Evolutionary conservation across 208 protist species (phyloP), one percentile per base, ranked within the genome.

Genomic region (Acanthamoeba pearcei): DNA sequence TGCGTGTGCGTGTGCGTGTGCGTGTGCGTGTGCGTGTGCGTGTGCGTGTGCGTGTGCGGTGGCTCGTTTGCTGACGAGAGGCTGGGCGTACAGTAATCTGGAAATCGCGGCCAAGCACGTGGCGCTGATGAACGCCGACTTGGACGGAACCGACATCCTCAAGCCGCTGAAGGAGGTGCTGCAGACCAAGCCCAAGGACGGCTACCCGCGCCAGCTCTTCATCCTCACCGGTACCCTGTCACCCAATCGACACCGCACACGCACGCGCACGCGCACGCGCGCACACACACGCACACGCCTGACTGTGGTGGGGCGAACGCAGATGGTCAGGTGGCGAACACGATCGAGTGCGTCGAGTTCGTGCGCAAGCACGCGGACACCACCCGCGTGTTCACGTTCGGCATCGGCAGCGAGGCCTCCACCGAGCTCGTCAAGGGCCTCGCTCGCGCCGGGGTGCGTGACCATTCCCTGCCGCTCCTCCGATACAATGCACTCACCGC

Each of bases 321-420:
- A 55, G 94, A 95, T 49, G 94, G 94, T 24, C 9, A 95, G 22
- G 94, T 83, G 53, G 42, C 19, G 22, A 83, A 83, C 94, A 83
- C 85, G 17, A 46, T 38, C 12, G 60, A 95, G 51, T 95, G 94
- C 80, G 46, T 95, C 29, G 49, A 95, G 5, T 94, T 95, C 60
- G 94, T 95, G 49, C 94, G 94, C 13, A 70, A 92, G 76, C 72
- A 95, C 64, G 94, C 94, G 1, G 88, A 93, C 42, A 95, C 85
- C 19, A 95, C 94, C 5, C 72, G 94, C 22, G 94, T 95, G 8
- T 95, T 95, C 94, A 95, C 94, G 13, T 95, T 91, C 49, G 94
- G 94, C 46, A 53, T 95, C 27, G 92, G 89, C 49, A 76, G 35
- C 60, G 89, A 82, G 17, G 89, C 89, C 89, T 68, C 49, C 5